Evolutionary conservation across 257 asterid genomes (phyloP).

Genomic region (Gentiana dahurica): DNA sequence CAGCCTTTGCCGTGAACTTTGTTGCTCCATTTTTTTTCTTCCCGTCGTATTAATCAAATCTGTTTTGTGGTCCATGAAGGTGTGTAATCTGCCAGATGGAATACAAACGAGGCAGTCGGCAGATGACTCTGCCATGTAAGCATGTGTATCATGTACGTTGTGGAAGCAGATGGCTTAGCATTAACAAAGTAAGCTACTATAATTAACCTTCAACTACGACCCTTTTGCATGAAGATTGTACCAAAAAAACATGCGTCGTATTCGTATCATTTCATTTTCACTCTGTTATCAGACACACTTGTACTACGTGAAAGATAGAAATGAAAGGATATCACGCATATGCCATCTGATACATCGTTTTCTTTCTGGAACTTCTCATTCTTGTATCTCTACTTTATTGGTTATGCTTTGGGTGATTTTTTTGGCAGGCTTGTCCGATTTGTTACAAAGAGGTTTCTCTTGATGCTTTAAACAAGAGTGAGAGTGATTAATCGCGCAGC

Average conservation of each 20-base stretch:
- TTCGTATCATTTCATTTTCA: too few relatives aligned
- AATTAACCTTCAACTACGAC: neutral
- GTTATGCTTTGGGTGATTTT: conserved; percentile 5
- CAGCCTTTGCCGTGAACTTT: neutral
- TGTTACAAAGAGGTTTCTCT: conserved; percentile 72
- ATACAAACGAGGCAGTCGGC: conserved; percentile 70
- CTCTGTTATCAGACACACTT: too few relatives aligned
- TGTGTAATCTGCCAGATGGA: conserved; percentile 89
- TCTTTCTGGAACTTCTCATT: neutral
- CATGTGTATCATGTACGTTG: conserved; percentile 72
- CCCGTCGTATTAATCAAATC: neutral
- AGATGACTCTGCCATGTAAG: conserved; percentile 66
- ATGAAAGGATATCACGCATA: too few relatives aligned
- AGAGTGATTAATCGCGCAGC: neutral
- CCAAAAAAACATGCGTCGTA: too few relatives aligned
- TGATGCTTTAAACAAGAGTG: conserved; percentile 29
- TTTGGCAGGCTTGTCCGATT: conserved; percentile 74
- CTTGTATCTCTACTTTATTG: neutral
- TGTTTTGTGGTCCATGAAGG: conserved; percentile 19
- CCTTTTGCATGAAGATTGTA: too few relatives aligned
- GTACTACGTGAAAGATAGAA: too few relatives aligned
- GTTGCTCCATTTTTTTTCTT: neutral
- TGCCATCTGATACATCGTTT: too few relatives aligned
- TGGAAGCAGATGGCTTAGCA: conserved; percentile 83
- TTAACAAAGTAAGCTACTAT: conserved; percentile 50